phyloP scores from a whole-genome alignment of 169 alveolate species.

The Plasmodium reichenowi region DNA sequence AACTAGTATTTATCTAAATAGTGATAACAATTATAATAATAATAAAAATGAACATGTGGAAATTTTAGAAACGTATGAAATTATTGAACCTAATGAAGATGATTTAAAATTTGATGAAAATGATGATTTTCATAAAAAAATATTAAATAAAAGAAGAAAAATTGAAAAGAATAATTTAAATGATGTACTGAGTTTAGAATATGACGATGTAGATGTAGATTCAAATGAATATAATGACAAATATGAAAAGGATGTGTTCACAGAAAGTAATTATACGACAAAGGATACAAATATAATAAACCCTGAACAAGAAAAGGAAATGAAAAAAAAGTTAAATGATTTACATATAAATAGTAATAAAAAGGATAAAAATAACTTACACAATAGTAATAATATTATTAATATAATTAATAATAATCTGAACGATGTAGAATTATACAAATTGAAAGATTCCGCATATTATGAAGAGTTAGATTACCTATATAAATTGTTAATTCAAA shows the following conservation, averaged over 20 bases:
- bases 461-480: slow-evolving; percentile 56
- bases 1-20: no score
- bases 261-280: no score
- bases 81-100: slow-evolving; percentile 17
- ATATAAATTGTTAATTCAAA: slow-evolving; percentile 38
- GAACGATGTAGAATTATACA: slow-evolving; percentile 21
- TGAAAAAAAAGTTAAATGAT: not conserved
- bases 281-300: no score
- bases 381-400: slow-evolving; percentile 9
- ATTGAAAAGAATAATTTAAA: not conserved
- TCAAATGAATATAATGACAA: not conserved
- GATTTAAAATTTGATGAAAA: slow-evolving; percentile 9
- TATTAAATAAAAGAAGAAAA: slow-evolving; percentile 35
- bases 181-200: slow-evolving; percentile 1
- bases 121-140: slow-evolving; percentile 35
- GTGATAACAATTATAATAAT: not conserved
- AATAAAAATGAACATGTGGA: slow-evolving; percentile 26
- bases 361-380: not conserved
- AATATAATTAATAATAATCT: slow-evolving; percentile 13
- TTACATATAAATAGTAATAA: not conserved
- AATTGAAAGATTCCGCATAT: slow-evolving; percentile 49
- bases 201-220: slow-evolving; percentile 5
- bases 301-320: no score
- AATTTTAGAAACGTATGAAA: slow-evolving; percentile 57
- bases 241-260: not conserved